A percentile compares a stretch with the other conserved stretches of the same genome.
These are phyloP conservation scores for Cucurbita argyrosperma DNA, from an alignment of 306 rosid species.

Conservation along the genomic window DNA sequence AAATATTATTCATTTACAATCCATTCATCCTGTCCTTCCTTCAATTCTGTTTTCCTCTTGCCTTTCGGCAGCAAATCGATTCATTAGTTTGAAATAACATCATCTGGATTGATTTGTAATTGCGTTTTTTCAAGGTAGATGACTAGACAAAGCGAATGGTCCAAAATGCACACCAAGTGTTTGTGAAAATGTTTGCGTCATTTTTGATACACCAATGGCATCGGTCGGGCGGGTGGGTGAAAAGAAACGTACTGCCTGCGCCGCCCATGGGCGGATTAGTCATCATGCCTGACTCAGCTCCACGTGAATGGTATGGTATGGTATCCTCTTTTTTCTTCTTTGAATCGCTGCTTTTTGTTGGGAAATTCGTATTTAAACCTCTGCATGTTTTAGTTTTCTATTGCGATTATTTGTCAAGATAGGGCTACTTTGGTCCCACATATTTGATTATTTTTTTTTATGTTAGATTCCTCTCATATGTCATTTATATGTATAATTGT, in stretches of 20 bases:
- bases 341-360: neutral
- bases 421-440: slow-evolving; percentile 6
- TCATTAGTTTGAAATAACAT: neutral
- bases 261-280: slow-evolving; percentile 24
- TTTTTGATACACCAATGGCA: neutral
- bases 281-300: slow-evolving; percentile 32
- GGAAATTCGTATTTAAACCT: neutral
- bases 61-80: neutral
- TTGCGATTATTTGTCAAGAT: slow-evolving; percentile 19
- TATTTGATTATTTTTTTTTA: neutral
- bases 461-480: slow-evolving; percentile 3
- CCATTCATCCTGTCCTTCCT: neutral
- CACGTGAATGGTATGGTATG: slow-evolving; percentile 10
- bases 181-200: slow-evolving; percentile 1
- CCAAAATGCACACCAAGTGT: neutral
- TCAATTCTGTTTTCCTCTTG: neutral
- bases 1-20: neutral
- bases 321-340: neutral
- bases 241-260: neutral
- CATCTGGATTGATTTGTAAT: neutral
- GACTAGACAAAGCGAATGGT: neutral
- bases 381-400: neutral
- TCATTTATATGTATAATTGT: neutral
- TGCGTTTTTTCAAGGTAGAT: neutral
- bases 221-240: neutral